These are phyloP conservation scores for Scytalidium lignicola DNA, from an alignment of 2,329 filamentous ascomycete species.

Conservation along the genomic window DNA sequence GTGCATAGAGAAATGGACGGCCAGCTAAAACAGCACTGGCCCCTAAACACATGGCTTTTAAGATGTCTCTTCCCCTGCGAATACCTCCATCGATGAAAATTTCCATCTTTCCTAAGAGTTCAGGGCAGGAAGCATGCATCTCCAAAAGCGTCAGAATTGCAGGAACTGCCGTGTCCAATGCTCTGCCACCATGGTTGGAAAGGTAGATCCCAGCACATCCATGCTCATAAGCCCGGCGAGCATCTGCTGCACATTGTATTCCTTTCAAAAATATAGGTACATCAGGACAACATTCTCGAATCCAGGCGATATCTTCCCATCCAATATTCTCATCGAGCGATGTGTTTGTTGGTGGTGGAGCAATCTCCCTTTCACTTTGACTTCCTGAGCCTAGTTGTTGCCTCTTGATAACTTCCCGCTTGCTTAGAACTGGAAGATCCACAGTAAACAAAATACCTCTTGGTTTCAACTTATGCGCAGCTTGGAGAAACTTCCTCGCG, in stretches of 20 bases:
- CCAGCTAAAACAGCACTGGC: conserved; percentile 56
- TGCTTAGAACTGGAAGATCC: neutral
- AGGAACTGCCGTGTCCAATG: conserved; percentile 37
- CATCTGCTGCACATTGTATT: conserved; percentile 60
- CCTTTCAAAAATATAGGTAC: conserved; percentile 56
- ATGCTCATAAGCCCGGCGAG: conserved; percentile 48
- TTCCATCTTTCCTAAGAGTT: conserved; percentile 52
- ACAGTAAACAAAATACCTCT: neutral
- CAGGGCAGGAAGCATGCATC: conserved; percentile 51
- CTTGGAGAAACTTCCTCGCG: neutral
- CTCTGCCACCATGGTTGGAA: conserved; percentile 61
- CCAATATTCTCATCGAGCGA: neutral
- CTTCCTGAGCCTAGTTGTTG: neutral
- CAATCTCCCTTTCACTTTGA: neutral
- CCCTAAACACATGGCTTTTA: conserved; percentile 59
- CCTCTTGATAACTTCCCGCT: neutral
- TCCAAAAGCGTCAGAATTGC: conserved; percentile 54
- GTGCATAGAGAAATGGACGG: conserved; percentile 1
- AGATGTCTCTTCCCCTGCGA: conserved; percentile 53
- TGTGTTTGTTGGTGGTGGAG: neutral
- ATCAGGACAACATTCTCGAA: neutral
- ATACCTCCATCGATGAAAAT: conserved; percentile 59
- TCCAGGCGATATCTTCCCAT: neutral
- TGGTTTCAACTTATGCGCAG: neutral
- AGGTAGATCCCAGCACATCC: conserved; percentile 57